Conservation (phyloP, 2,329 filamentous ascomycete genomes). For the Aspergillus bombycis region DNA sequence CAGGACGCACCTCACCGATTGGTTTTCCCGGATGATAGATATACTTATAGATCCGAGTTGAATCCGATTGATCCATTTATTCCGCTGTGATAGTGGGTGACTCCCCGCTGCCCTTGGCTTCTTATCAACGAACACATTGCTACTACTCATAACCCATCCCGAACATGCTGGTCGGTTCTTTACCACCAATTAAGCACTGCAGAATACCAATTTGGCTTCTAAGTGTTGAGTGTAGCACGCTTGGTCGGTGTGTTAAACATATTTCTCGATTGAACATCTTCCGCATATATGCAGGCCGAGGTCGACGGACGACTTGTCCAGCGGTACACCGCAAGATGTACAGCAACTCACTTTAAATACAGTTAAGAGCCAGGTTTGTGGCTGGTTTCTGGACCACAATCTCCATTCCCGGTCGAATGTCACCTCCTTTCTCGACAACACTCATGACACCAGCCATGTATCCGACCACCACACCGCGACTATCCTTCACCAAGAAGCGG, state of each 20-base stretch:
- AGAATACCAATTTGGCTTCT: not conserved
- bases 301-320: not conserved
- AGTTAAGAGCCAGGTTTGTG: not conserved
- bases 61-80: not conserved
- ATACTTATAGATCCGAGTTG: not conserved
- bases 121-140: not conserved
- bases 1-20: not conserved
- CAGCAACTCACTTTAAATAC: not conserved
- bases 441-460: conserved; percentile 20
- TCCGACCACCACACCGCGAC: conserved; percentile 3
- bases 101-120: not conserved
- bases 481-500: conserved; percentile 13
- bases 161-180: not conserved
- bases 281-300: not conserved
- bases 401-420: conserved; percentile 15
- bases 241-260: not conserved
- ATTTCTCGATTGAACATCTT: not conserved
- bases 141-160: not conserved
- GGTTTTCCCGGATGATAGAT: not conserved
- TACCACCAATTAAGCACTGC: rapidly evolving
- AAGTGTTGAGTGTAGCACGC: not conserved
- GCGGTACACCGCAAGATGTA: not conserved
- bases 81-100: not conserved
- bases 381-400: conserved; percentile 11
- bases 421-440: conserved; percentile 17